Conservation (phyloP, 2,329 filamentous ascomycete genomes). For the Shiraia bambusicola region DNA sequence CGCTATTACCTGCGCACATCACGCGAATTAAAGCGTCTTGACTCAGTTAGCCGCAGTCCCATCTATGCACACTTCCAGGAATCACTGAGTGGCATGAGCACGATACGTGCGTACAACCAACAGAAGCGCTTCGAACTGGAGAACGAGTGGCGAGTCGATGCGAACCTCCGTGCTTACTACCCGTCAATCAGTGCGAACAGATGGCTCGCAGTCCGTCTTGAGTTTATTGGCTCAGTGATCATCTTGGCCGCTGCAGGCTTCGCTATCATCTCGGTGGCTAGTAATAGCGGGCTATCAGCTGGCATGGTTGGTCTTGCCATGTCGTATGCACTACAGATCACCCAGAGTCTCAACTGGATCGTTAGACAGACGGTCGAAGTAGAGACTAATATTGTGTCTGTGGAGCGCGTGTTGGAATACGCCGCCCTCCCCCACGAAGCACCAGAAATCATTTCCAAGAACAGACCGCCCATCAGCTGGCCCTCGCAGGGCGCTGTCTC, state of each 20-base stretch:
- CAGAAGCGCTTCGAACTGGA: conserved; percentile 84
- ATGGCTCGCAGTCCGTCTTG: conserved; percentile 92
- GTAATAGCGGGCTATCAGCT: conserved; percentile 61
- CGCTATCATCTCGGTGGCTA: conserved; percentile 75
- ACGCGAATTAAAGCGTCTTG: conserved; percentile 90
- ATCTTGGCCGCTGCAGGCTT: conserved; percentile 86
- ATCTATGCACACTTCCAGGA: conserved; percentile 99
- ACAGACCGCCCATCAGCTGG: conserved; percentile 86
- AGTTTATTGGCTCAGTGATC: conserved; percentile 93
- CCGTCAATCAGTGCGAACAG: conserved; percentile 87
- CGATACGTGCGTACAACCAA: conserved; percentile 92
- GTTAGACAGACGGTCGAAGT: conserved; percentile 98
- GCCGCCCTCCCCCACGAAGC: conserved; percentile 88
- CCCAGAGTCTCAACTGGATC: conserved; percentile 97
- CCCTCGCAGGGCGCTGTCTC: conserved; percentile 83
- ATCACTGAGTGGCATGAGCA: conserved; percentile 88
- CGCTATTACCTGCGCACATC: conserved; percentile 96
- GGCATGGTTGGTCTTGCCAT: conserved; percentile 90
- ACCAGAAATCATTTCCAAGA: conserved; percentile 86
- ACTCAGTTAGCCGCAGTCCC: conserved; percentile 92
- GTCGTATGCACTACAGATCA: conserved; percentile 97
- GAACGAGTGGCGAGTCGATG: conserved; percentile 96
- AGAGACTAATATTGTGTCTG: conserved; percentile 99
- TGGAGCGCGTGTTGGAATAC: conserved; percentile 96
- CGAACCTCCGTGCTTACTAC: conserved; percentile 91